Percentiles rank a stretch among this genome's conserved stretches.
Conservation (phyloP, 2,329 filamentous ascomycete genomes). For the Geosmithia putterillii region DNA sequence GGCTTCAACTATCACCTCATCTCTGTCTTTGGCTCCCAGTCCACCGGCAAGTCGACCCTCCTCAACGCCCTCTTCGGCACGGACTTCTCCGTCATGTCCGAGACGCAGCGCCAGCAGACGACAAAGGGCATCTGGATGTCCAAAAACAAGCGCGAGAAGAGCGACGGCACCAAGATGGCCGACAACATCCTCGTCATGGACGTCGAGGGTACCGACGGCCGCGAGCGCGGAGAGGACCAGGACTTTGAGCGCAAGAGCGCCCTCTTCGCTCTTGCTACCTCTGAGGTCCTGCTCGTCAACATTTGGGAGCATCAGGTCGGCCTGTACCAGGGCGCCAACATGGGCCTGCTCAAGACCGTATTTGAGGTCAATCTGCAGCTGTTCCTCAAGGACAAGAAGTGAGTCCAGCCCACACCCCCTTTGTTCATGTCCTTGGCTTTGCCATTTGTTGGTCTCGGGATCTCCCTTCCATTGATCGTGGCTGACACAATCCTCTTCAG, state of each 20-base stretch:
- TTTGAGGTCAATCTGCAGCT: conserved; percentile 98
- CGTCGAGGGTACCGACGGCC: conserved; percentile 92
- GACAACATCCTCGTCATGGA: conserved; percentile 99
- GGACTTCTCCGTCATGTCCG: conserved; percentile 94
- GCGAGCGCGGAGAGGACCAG: conserved; percentile 93
- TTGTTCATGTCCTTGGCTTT: neutral
- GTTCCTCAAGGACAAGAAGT: conserved; percentile 92
- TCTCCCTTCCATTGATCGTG: too few relatives aligned
- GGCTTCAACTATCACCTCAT: conserved; percentile 99
- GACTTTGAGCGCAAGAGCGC: conserved; percentile 98
- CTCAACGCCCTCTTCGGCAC: conserved; percentile 94
- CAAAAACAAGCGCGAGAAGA: conserved; percentile 68
- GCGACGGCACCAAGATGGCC: conserved; percentile 56
- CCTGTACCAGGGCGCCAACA: conserved; percentile 95
- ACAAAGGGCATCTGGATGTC: conserved; percentile 99
- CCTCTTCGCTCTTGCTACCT: conserved; percentile 90
- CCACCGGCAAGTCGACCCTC: conserved; percentile 93
- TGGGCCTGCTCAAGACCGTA: conserved; percentile 96
- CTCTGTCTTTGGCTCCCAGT: conserved; percentile 97
- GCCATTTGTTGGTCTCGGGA: too few relatives aligned
- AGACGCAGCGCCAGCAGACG: conserved; percentile 85
- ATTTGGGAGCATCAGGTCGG: conserved; percentile 99
- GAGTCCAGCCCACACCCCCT: conserved; percentile 20
- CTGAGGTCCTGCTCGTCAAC: conserved; percentile 95
- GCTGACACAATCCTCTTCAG: conserved; percentile 27